phyloP scores from a whole-genome alignment of 2,329 filamentous ascomycete species.

The Colletotrichum gloeosporioides region DNA sequence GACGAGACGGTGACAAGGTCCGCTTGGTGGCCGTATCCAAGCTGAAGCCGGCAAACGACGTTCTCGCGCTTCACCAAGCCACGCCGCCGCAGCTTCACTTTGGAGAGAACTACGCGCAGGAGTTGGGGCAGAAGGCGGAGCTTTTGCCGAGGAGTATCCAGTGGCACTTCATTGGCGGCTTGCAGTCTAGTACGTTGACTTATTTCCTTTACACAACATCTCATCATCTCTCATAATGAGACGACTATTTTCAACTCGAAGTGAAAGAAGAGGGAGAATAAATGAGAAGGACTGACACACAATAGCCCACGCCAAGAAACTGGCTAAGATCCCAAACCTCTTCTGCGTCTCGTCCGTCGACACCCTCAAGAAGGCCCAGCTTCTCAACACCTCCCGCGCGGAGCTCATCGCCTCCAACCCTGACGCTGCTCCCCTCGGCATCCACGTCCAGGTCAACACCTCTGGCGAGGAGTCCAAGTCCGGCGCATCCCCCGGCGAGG shows the following conservation, averaged over 20 bases:
- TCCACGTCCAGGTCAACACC: constrained; percentile 96
- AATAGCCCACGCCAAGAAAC: constrained; percentile 83
- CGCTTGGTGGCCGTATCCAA: constrained; percentile 96
- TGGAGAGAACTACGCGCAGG: constrained; percentile 95
- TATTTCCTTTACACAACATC: not conserved
- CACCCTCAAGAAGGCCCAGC: constrained; percentile 82
- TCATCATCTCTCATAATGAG: not conserved
- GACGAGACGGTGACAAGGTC: constrained; percentile 53
- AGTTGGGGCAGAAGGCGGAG: constrained; percentile 84
- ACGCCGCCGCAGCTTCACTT: constrained; percentile 68
- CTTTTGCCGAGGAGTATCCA: constrained; percentile 77
- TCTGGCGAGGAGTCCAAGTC: constrained; percentile 87
- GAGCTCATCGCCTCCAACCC: constrained; percentile 52
- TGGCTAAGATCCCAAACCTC: constrained; percentile 87
- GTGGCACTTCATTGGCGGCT: constrained; percentile 96
- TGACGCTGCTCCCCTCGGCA: constrained; percentile 57
- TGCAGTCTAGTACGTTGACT: constrained; percentile 72
- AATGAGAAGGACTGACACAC: not conserved
- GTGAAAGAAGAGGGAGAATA: not conserved
- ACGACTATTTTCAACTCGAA: not conserved
- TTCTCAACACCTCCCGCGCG: constrained; percentile 78
- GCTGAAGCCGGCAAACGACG: constrained; percentile 90
- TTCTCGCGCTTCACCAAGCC: constrained; percentile 77
- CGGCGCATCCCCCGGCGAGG: constrained; percentile 72
- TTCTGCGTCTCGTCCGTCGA: constrained; percentile 94